Evolutionary conservation across 2,329 filamentous ascomycete genomes (phyloP), one percentile per base, ranked within the genome.

Genomic region (Elsinoe ampelina): DNA sequence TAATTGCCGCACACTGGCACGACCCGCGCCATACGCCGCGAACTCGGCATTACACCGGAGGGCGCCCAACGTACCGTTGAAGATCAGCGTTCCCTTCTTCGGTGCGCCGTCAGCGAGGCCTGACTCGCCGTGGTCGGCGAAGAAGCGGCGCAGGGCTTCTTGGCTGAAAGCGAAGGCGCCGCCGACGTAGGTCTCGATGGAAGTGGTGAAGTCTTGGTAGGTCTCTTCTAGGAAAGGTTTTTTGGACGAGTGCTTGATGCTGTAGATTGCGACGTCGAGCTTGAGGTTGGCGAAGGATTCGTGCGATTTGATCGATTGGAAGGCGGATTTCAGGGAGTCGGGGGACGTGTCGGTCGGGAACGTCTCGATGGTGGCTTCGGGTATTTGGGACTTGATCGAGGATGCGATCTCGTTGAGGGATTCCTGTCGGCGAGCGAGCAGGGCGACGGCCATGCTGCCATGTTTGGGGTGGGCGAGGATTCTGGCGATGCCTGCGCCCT

Each of bases 21-120:
- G 68, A 1, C 75, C 74, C 5, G 78, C 79, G 7, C 79, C 80
- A 59, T 82, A 82, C 0, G 78, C 75, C 1, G 73, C 77, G 59
- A 72, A 83, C 38, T 78, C 73, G 2, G 77, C 73, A 61, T 76
- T 81, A 55, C 77, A 78, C 5, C 79, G 70, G 13, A 65, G 54
- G 0, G 77, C 76, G 0, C 78, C 79, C 2, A 80, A 65, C 0
- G 78, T 81, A 0, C 79, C 78, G 0, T 79, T 81, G 62, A 82
- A 81, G 55, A 82, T 79, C 26, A 81, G 63, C 0, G 77, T 81
- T 1, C 79, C 79, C 60, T 82, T 81, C 69, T 81, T 82, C 52
- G 65, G 66, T 0, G 70, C 73, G 0, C 72, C 72, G 1, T 78
- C 73, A 5, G 70, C 63, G 2, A 82, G 70, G 0, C 70, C 70